Percentiles rank a stretch among this genome's conserved stretches.
These are phyloP conservation scores for Actinidia polygama DNA, from an alignment of 179 eudicot species.

Conservation along the genomic window DNA sequence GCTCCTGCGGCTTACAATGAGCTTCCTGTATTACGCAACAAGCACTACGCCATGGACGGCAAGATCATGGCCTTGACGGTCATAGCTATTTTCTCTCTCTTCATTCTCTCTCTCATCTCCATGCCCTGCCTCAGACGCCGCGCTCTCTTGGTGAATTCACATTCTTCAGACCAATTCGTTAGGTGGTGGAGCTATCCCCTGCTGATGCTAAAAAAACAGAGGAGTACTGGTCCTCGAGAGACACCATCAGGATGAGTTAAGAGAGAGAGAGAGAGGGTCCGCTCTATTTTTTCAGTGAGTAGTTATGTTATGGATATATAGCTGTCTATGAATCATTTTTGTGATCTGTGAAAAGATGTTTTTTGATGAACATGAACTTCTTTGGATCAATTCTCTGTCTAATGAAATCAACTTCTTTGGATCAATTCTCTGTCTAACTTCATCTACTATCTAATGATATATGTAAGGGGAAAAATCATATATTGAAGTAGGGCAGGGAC, in stretches of 20 bases:
- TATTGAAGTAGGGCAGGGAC: no score
- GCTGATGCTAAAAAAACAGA: background rate
- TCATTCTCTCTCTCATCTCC: conserved; percentile 8
- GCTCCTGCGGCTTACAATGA: background rate
- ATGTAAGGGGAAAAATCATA: no score
- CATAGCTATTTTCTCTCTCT: conserved; percentile 15
- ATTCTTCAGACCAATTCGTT: conserved; percentile 7
- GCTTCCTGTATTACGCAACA: background rate
- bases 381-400: no score
- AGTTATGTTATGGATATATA: no score
- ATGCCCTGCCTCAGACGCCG: conserved; percentile 12
- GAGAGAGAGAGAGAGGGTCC: no score
- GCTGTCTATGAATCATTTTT: no score
- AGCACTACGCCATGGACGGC: conserved; percentile 12
- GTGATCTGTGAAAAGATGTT: no score
- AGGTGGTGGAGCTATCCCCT: background rate
- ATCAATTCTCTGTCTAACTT: no score
- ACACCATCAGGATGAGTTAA: background rate
- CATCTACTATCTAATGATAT: no score
- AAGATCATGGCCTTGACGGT: conserved; percentile 12
- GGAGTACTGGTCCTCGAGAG: background rate
- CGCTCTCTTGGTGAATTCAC: background rate
- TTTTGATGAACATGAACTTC: no score
- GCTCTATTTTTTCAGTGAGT: no score
- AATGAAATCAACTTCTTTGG: no score